These are phyloP conservation scores for Lactuca sativa DNA, from an alignment of 129 eudicot genomes.

Conservation along the genomic window DNA sequence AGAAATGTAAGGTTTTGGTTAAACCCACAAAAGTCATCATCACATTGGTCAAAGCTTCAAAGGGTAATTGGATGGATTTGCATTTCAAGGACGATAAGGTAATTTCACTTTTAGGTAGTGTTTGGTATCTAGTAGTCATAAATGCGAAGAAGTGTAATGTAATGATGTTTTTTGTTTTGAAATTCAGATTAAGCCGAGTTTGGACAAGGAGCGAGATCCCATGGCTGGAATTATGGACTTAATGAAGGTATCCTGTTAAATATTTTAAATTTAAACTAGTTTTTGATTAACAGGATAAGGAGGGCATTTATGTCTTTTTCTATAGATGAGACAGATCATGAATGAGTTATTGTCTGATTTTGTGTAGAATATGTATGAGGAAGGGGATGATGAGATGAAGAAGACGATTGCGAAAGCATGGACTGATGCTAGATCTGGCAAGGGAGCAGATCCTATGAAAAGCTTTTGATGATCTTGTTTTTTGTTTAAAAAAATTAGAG, in stretches of 20 bases:
- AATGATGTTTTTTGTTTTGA: background rate
- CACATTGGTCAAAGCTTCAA: slow-evolving; percentile 73
- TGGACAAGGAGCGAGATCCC: slow-evolving; percentile 81
- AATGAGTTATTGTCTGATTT: background rate
- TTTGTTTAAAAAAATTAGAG: slow-evolving; percentile 4
- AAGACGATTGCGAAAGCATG: slow-evolving; percentile 92
- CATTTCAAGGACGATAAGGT: slow-evolving; percentile 97
- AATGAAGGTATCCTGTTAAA: slow-evolving; percentile 65
- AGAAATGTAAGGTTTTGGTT: slow-evolving; percentile 75
- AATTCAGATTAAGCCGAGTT: slow-evolving; percentile 62
- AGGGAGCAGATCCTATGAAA: slow-evolving; percentile 61
- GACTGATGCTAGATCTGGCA: slow-evolving; percentile 89
- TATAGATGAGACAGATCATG: background rate
- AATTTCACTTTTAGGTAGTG: background rate
- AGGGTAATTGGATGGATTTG: slow-evolving; percentile 85
- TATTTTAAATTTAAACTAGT: no score
- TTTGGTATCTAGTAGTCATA: no score
- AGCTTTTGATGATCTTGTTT: slow-evolving; percentile 30
- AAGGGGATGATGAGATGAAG: slow-evolving; percentile 95
- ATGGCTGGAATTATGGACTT: slow-evolving; percentile 98
- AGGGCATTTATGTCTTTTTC: background rate
- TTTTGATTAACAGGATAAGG: no score
- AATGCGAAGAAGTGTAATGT: background rate
- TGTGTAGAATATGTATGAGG: slow-evolving; percentile 92
- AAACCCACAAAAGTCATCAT: slow-evolving; percentile 80